These are phyloP conservation scores for Cadophora sp. DNA, from an alignment of 2,329 filamentous ascomycete genomes.

Conservation along the genomic window DNA sequence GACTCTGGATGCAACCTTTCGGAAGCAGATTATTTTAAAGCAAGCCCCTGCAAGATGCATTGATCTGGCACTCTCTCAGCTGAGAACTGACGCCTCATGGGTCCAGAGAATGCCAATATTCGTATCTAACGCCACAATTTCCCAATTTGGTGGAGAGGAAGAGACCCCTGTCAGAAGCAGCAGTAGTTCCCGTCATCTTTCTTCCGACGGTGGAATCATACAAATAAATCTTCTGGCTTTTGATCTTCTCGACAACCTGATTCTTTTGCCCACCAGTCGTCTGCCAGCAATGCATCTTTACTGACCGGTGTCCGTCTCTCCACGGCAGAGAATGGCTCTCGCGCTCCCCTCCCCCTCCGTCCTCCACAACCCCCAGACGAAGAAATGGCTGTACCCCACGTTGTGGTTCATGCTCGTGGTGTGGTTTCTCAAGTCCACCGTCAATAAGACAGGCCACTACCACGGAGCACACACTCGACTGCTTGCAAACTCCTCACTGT, in stretches of 20 bases:
- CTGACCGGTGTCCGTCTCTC: not conserved
- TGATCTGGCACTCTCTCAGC: constrained; percentile 1
- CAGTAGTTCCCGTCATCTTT: constrained; percentile 5
- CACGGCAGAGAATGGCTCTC: constrained; percentile 12
- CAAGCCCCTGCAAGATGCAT: not conserved
- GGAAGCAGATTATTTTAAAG: not conserved
- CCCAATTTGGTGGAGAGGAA: constrained; percentile 1
- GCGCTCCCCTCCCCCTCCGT: constrained; percentile 11
- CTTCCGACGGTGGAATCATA: not conserved
- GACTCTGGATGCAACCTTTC: not conserved
- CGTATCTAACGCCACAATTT: not conserved
- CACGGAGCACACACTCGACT: not conserved
- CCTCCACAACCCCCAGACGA: constrained; percentile 9
- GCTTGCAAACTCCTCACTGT: constrained; percentile 6
- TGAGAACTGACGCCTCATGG: not conserved
- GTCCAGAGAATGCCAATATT: constrained; percentile 2
- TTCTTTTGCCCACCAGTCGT: not conserved
- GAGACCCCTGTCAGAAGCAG: not conserved
- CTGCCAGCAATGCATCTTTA: constrained; percentile 1
- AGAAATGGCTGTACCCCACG: constrained; percentile 29
- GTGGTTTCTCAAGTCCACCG: constrained; percentile 14
- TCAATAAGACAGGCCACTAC: constrained; percentile 16
- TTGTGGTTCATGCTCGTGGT: constrained; percentile 27
- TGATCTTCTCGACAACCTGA: not conserved
- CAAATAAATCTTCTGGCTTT: not conserved